phyloP scores from a whole-genome alignment of 2,329 filamentous ascomycete species.

The Scleromitrula shiraiana region DNA sequence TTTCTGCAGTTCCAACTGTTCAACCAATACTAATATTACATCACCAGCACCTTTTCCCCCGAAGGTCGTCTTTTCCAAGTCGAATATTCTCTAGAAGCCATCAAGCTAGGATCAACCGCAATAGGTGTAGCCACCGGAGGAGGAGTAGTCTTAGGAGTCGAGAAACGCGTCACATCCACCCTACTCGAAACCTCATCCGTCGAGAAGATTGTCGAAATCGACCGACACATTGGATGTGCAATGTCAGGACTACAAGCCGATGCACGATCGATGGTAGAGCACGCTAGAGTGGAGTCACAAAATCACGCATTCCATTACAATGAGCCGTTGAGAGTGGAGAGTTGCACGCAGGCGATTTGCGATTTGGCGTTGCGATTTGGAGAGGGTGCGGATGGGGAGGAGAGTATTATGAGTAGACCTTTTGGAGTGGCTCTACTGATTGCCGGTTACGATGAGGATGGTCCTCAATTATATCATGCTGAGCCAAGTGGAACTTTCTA shows the following conservation, averaged over 20 bases:
- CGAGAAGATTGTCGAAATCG: constrained; percentile 99
- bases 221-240: constrained; percentile 96
- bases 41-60: constrained; percentile 90
- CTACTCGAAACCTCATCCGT: constrained; percentile 96
- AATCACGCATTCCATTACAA: constrained; percentile 98
- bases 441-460: constrained; percentile 94
- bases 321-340: constrained; percentile 90
- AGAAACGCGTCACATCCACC: constrained; percentile 97
- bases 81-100: constrained; percentile 99
- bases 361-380: constrained; percentile 93
- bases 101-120: constrained; percentile 97
- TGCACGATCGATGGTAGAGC: constrained; percentile 94
- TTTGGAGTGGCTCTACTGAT: constrained; percentile 96
- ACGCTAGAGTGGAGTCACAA: constrained; percentile 95
- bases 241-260: constrained; percentile 98
- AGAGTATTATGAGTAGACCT: constrained; percentile 96
- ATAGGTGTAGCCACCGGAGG: constrained; percentile 95
- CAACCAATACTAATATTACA: constrained; percentile 12
- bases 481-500: constrained; percentile 98
- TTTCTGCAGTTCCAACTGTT: neutral
- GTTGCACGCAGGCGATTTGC: constrained; percentile 97
- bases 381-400: constrained; percentile 93
- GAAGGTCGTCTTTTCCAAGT: constrained; percentile 99
- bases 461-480: constrained; percentile 93
- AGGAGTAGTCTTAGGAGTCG: constrained; percentile 92